Conservation (phyloP, 2,329 filamentous ascomycete species). For the Epichloe hybrida region DNA sequence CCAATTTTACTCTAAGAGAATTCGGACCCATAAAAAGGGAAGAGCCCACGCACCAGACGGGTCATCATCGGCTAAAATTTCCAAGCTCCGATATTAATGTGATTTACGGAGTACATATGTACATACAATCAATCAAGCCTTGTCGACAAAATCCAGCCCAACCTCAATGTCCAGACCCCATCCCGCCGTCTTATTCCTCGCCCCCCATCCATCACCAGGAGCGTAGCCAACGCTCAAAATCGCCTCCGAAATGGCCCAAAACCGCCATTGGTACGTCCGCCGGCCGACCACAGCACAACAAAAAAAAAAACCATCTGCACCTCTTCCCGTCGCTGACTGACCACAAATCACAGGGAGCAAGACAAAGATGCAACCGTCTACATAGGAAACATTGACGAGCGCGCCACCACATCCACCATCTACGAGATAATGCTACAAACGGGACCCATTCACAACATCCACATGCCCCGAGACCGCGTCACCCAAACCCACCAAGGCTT, state of each 20-base stretch:
- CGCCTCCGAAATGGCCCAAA: slow-evolving; percentile 46
- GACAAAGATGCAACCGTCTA: slow-evolving; percentile 98
- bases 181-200: background rate
- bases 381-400: slow-evolving; percentile 96
- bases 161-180: background rate
- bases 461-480: slow-evolving; percentile 95
- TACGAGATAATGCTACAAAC: slow-evolving; percentile 99
- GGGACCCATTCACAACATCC: slow-evolving; percentile 93
- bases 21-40: slow-evolving; percentile 1
- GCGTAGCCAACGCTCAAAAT: background rate
- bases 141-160: background rate
- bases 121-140: background rate
- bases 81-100: background rate
- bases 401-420: slow-evolving; percentile 75
- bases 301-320: background rate
- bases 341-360: slow-evolving; percentile 58
- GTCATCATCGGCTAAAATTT: slow-evolving; percentile 17
- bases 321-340: background rate
- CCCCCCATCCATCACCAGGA: no score
- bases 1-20: background rate
- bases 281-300: background rate
- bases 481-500: slow-evolving; percentile 95
- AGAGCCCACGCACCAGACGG: slow-evolving; percentile 8
- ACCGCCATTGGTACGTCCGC: slow-evolving; percentile 54
- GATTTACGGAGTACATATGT: background rate